phyloP scores from a whole-genome alignment of 495 filamentous ascomycete genomes.

The Penicillium cinerascens region DNA sequence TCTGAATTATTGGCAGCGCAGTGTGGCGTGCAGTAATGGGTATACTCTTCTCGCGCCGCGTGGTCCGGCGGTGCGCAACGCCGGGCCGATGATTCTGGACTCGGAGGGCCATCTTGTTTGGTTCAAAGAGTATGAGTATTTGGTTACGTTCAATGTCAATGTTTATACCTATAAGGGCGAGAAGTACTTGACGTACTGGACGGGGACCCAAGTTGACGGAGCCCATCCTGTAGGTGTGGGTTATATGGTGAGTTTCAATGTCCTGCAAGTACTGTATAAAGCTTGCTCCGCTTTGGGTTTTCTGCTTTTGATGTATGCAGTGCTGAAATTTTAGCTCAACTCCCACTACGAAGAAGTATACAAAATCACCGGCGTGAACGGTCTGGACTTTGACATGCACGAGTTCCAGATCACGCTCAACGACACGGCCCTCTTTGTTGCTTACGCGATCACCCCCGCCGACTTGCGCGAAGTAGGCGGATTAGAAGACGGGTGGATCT shows the following conservation, averaged over 20 bases:
- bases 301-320: not conserved
- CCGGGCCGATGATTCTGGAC: slow-evolving; percentile 46
- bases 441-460: slow-evolving; percentile 41
- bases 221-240: slow-evolving; percentile 47
- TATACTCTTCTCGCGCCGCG: slow-evolving; percentile 44
- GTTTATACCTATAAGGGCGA: slow-evolving; percentile 38
- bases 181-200: slow-evolving; percentile 51
- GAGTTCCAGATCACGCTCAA: slow-evolving; percentile 48
- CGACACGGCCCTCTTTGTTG: slow-evolving; percentile 48
- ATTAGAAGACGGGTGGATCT: slow-evolving; percentile 46
- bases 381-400: slow-evolving; percentile 35
- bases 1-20: slow-evolving; percentile 33
- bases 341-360: slow-evolving; percentile 45
- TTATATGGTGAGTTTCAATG: slow-evolving; percentile 47
- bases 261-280: no score
- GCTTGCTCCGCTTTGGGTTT: no score
- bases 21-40: slow-evolving; percentile 31
- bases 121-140: slow-evolving; percentile 27
- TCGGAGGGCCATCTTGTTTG: slow-evolving; percentile 42
- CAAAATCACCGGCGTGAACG: slow-evolving; percentile 34
- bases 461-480: slow-evolving; percentile 42
- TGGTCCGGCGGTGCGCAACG: slow-evolving; percentile 31
- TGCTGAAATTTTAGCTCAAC: slow-evolving; percentile 35
- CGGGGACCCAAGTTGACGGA: slow-evolving; percentile 42
- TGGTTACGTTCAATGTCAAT: slow-evolving; percentile 39